A percentile compares a stretch with the other conserved stretches of the same genome.
Evolutionary conservation across 371 early-diverging fungal genomes (phyloP).

Genomic region (Zopfochytrium polystomum): DNA sequence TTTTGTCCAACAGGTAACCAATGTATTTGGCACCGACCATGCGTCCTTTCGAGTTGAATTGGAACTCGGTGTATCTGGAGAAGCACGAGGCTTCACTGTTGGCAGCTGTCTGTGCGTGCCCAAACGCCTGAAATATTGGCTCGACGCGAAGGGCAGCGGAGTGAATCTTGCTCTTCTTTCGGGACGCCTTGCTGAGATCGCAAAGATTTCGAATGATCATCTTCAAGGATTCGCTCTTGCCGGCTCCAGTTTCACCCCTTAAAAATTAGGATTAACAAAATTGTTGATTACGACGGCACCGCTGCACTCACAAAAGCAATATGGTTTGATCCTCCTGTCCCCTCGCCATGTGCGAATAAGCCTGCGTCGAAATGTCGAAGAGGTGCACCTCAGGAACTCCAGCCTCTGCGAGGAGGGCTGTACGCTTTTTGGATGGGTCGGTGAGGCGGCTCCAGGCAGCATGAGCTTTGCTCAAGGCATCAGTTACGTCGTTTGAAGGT

Average conservation of each 20-base stretch:
- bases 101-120: slow-evolving; percentile 60
- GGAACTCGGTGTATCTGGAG: slow-evolving; percentile 80
- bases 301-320: slow-evolving; percentile 45
- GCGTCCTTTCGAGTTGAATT: slow-evolving; percentile 82
- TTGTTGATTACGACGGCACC: too few species aligned
- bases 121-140: slow-evolving; percentile 77
- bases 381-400: slow-evolving; percentile 69
- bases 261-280: slow-evolving; percentile 2
- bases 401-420: slow-evolving; percentile 38
- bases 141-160: slow-evolving; percentile 69
- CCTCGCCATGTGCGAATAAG: slow-evolving; percentile 69
- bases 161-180: slow-evolving; percentile 79
- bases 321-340: slow-evolving; percentile 57
- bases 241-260: slow-evolving; percentile 89
- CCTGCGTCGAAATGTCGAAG: slow-evolving; percentile 77
- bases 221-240: slow-evolving; percentile 75
- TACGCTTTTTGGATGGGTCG: slow-evolving; percentile 52
- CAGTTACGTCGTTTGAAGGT: slow-evolving; percentile 40
- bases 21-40: slow-evolving; percentile 81
- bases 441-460: slow-evolving; percentile 27
- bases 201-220: slow-evolving; percentile 65
- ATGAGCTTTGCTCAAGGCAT: slow-evolving; percentile 67
- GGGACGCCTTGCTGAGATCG: slow-evolving; percentile 63
- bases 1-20: slow-evolving; percentile 79
- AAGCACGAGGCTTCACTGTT: slow-evolving; percentile 75